phyloP scores from a whole-genome alignment of 768 basidiomycete species.

The Lentinula detonsa region DNA sequence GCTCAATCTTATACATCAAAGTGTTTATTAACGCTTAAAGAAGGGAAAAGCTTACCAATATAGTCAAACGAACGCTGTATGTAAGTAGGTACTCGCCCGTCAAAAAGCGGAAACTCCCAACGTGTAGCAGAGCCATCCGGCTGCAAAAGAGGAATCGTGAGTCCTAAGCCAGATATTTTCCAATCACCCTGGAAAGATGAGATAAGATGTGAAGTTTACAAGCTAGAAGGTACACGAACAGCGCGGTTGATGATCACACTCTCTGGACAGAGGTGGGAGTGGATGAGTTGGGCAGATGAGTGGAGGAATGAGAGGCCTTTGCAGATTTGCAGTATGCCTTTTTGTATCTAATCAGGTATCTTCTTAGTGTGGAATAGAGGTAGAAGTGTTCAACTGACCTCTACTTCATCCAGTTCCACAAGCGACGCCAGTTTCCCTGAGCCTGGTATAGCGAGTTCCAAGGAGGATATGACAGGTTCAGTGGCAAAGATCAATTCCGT shows the following conservation, averaged over 20 bases:
- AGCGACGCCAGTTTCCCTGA: constrained; percentile 47
- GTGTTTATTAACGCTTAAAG: not conserved
- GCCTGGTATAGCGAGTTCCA: constrained; percentile 71
- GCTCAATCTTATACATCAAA: not conserved
- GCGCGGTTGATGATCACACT: constrained; percentile 85
- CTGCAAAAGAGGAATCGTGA: constrained; percentile 71
- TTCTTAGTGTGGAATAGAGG: not conserved
- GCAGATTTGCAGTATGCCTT: constrained; percentile 90
- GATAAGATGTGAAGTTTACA: not conserved
- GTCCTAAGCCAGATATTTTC: constrained; percentile 89
- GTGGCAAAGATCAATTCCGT: constrained; percentile 90
- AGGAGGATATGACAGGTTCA: constrained; percentile 79
- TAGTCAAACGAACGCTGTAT: constrained; percentile 94
- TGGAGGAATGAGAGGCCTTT: constrained; percentile 90
- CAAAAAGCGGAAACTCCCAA: constrained; percentile 90
- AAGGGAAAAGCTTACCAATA: constrained; percentile 55
- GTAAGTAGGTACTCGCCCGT: constrained; percentile 71
- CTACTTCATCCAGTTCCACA: constrained; percentile 93
- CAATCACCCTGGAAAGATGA: constrained; percentile 77
- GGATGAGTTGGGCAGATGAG: constrained; percentile 85
- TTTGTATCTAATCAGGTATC: constrained; percentile 66
- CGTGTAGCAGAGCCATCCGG: constrained; percentile 67
- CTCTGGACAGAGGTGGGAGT: constrained; percentile 85
- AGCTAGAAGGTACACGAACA: constrained; percentile 37
- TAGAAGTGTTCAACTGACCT: constrained; percentile 49